Percentiles rank a stretch among this genome's conserved stretches.
Conservation (phyloP, 2,329 filamentous ascomycete genomes). For the Rhinocladiella similis region DNA sequence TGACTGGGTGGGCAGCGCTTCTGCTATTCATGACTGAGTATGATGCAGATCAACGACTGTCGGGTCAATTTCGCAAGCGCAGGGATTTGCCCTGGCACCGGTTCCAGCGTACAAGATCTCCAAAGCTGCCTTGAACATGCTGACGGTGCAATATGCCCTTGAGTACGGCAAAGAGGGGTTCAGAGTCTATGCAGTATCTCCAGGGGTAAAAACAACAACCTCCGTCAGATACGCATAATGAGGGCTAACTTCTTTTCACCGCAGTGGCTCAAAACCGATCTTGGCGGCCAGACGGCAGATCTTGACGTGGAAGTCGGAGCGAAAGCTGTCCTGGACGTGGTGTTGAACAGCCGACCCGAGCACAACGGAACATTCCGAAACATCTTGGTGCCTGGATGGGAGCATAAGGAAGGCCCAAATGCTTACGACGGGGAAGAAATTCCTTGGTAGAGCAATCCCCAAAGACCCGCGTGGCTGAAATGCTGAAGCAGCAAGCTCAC, state of each 20-base stretch:
- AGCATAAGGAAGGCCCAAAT: background rate
- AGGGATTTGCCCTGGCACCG: background rate
- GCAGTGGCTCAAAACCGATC: background rate
- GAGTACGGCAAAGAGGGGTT: background rate
- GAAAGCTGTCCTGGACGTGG: background rate
- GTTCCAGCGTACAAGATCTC: background rate
- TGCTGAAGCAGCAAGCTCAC: too few species aligned
- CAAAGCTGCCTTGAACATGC: background rate
- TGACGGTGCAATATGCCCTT: background rate
- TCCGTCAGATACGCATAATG: background rate
- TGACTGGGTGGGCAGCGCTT: too few species aligned
- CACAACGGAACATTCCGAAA: background rate
- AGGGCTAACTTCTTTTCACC: too few species aligned
- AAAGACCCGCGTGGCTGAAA: too few species aligned
- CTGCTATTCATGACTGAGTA: background rate
- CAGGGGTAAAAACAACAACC: background rate
- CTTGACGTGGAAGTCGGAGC: background rate
- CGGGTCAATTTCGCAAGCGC: slow-evolving; percentile 39
- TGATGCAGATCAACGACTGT: slow-evolving; percentile 37
- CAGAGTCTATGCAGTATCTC: background rate
- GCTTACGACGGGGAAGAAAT: background rate
- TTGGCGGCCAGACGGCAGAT: background rate
- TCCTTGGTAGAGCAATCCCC: background rate
- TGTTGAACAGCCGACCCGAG: background rate
- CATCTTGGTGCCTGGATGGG: background rate